Conservation (phyloP, 306 rosid genomes). For the Glycine tomentella region DNA sequence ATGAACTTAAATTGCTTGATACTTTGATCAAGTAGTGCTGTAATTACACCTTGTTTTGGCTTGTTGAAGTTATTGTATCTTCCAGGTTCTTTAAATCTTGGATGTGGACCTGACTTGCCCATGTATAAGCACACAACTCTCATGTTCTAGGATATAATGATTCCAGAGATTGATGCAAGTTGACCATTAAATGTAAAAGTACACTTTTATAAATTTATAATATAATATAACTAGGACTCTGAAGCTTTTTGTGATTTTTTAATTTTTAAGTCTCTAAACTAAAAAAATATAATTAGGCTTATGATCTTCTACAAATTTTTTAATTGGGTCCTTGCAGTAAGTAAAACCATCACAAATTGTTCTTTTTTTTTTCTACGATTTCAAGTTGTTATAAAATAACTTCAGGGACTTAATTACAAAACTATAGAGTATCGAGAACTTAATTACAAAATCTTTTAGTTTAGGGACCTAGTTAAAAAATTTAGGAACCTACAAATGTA, state of each 20-base stretch:
- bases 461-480: too few species aligned
- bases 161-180: neutral
- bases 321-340: too few species aligned
- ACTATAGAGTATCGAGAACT: too few species aligned
- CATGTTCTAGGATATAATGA: neutral
- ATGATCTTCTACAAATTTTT: too few species aligned
- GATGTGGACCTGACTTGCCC: constrained; percentile 8
- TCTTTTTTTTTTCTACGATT: too few species aligned
- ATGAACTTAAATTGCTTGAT: constrained; percentile 22
- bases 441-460: neutral
- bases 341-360: too few species aligned
- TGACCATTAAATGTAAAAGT: constrained; percentile 25
- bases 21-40: constrained; percentile 31
- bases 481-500: too few species aligned
- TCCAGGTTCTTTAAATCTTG: neutral
- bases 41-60: constrained; percentile 29
- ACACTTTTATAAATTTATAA: neutral
- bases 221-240: neutral
- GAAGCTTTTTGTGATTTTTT: too few species aligned
- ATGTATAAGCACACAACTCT: neutral
- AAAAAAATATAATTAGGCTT: too few species aligned
- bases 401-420: too few species aligned
- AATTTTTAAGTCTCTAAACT: too few species aligned
- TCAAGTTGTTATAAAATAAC: too few species aligned
- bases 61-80: neutral